Conservation (phyloP, 2,329 filamentous ascomycete species). For the Cladorrhinum sp. region DNA sequence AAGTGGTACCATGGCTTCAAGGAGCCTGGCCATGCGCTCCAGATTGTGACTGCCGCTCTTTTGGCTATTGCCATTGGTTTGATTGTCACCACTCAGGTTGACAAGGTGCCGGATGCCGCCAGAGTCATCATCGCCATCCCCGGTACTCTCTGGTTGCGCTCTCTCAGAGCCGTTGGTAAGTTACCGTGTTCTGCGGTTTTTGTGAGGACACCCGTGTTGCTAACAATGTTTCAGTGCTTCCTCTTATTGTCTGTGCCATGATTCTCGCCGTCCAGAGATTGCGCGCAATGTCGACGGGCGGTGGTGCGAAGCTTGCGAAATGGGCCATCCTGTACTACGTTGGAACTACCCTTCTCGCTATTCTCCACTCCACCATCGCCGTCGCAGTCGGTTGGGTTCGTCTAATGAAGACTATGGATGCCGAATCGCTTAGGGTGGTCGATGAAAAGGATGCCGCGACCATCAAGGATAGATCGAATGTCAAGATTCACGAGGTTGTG, state of each 20-base stretch:
- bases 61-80: conserved; percentile 51
- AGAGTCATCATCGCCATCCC: conserved; percentile 45
- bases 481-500: conserved; percentile 42
- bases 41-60: conserved; percentile 48
- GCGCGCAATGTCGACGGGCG: conserved; percentile 40
- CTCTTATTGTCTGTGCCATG: conserved; percentile 51
- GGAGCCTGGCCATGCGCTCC: conserved; percentile 24
- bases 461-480: conserved; percentile 34
- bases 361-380: conserved; percentile 45
- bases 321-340: conserved; percentile 52
- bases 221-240: conserved; percentile 35
- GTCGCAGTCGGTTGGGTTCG: conserved; percentile 46
- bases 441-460: conserved; percentile 33
- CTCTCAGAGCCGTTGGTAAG: conserved; percentile 43
- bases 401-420: conserved; percentile 40
- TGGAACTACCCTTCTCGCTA: conserved; percentile 47
- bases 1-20: conserved; percentile 6
- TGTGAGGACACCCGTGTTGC: neutral
- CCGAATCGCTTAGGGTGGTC: conserved; percentile 33
- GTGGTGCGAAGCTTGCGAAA: conserved; percentile 40
- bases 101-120: conserved; percentile 42
- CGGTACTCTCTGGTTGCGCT: conserved; percentile 48
- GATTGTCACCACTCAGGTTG: conserved; percentile 41
- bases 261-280: conserved; percentile 50
- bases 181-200: neutral